Evolutionary conservation across 306 rosid species (phyloP), one percentile per base, ranked within the genome.

Genomic region (Luffa aegyptiaca): DNA sequence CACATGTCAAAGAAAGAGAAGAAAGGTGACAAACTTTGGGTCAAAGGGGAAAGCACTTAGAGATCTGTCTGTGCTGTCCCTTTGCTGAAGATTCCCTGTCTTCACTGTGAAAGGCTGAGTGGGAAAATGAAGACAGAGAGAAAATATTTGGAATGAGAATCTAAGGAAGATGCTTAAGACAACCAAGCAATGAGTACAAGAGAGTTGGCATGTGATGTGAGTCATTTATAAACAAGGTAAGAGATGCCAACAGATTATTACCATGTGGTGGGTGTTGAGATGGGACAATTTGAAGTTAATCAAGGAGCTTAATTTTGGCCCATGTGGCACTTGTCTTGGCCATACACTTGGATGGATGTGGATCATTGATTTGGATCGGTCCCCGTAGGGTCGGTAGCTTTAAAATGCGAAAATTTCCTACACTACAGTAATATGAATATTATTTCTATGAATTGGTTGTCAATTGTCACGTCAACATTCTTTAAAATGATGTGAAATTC

Each of bases 151-250:
- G 37, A 88, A 59, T 83, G 83, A 84, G 88, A 90, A 90, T 90
- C 93, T 84, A 85, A 86, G 90, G 87, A 88, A 86, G 85, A 84
- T 81, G 88, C 77, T 75, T 87, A 89, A 64, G 95, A 94, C 97
- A 94, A 86, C 97, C 79, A 83, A 76, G 95, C 93, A 82, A 80
- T 88, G 92, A 88, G 87, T 80, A 86, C 80, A 82, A 78, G 82
- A 78, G 78, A 51, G 85, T 57, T 55, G 81, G 57, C 90, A 90
- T 83, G 85, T 72, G 86, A 89, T 83, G 83, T 72, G 87, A 46
- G 88, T 58, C 18, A 70, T 77, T 80, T 44, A 26, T 80, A 77
- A 61, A 59, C 20, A 69, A 62, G 21, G 51, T 49, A 76, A 39
- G 6, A 68, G 44, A 45, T 33, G 63, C 44, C 21, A 79, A 37